Conservation (phyloP, 257 asterid genomes). For the Craterostigma plantagineum region DNA sequence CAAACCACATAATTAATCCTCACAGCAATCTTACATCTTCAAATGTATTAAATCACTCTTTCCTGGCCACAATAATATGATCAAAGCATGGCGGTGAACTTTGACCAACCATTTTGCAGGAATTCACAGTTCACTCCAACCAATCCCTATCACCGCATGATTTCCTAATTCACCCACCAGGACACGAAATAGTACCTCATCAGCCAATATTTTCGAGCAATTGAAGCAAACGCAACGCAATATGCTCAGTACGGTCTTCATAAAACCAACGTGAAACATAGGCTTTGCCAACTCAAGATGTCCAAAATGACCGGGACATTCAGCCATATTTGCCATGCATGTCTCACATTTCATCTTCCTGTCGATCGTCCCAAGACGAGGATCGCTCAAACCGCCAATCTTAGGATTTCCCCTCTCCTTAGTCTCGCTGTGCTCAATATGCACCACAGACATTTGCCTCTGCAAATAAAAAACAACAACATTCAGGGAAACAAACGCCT, state of each 20-base stretch:
- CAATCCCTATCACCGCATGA: not conserved
- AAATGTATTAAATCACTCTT: too few species aligned
- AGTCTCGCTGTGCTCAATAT: constrained; percentile 93
- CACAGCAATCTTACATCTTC: too few species aligned
- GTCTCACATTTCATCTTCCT: constrained; percentile 95
- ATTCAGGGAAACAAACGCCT: not conserved
- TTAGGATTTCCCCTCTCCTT: constrained; percentile 95
- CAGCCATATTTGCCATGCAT: constrained; percentile 97
- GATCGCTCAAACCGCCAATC: constrained; percentile 80
- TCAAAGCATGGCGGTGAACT: not conserved
- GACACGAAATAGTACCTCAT: constrained; percentile 36
- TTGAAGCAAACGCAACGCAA: constrained; percentile 91
- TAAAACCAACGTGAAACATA: constrained; percentile 90
- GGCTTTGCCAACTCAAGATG: constrained; percentile 98
- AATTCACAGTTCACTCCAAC: not conserved
- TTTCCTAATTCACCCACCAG: not conserved
- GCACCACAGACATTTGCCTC: constrained; percentile 98
- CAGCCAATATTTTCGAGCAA: constrained; percentile 86
- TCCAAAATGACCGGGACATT: constrained; percentile 96
- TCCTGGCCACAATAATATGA: too few species aligned
- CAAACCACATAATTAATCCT: too few species aligned
- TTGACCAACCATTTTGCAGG: not conserved
- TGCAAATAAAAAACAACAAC: constrained; percentile 16
- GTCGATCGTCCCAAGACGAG: constrained; percentile 83
- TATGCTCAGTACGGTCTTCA: constrained; percentile 77